Conservation (phyloP, 352 stramenopile species). For the Globisporangium camurandrum region DNA sequence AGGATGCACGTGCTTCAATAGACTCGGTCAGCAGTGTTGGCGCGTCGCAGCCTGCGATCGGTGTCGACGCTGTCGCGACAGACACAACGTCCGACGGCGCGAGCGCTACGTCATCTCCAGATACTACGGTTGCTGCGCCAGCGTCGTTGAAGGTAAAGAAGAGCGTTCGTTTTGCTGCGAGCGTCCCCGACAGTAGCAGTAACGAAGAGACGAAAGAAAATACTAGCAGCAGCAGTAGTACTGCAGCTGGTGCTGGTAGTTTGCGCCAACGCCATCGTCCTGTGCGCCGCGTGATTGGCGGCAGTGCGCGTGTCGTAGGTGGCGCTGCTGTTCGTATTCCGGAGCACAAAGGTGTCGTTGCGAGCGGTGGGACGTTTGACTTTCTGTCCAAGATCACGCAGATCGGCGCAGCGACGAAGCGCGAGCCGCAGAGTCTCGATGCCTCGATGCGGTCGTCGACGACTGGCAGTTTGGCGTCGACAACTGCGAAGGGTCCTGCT, state of each 20-base stretch:
- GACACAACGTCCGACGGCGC: background rate
- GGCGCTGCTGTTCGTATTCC: conserved; percentile 17
- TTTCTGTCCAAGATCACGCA: conserved; percentile 79
- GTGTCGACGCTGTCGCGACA: background rate
- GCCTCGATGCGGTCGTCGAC: background rate
- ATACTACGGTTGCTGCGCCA: conserved; percentile 14
- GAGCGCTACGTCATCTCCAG: conserved; percentile 2
- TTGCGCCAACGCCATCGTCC: conserved; percentile 14
- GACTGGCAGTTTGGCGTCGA: too few relatives aligned
- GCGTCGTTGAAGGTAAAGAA: conserved; percentile 21
- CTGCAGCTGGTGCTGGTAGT: background rate
- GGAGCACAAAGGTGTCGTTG: conserved; percentile 58
- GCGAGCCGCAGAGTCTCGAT: conserved; percentile 5
- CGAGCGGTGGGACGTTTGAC: conserved; percentile 74
- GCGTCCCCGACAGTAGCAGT: conserved; percentile 21
- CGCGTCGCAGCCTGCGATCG: background rate
- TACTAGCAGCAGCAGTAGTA: background rate
- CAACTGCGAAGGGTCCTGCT: too few relatives aligned
- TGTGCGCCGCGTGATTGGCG: conserved; percentile 25
- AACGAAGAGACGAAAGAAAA: conserved; percentile 16
- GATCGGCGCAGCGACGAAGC: conserved; percentile 20
- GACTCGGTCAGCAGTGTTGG: too few relatives aligned
- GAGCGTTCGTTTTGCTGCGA: conserved; percentile 53
- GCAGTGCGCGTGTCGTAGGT: conserved; percentile 4
- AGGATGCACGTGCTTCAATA: too few relatives aligned